These are phyloP conservation scores for Leccinum incarnatum DNA, from an alignment of 768 basidiomycete species.

Conservation along the genomic window DNA sequence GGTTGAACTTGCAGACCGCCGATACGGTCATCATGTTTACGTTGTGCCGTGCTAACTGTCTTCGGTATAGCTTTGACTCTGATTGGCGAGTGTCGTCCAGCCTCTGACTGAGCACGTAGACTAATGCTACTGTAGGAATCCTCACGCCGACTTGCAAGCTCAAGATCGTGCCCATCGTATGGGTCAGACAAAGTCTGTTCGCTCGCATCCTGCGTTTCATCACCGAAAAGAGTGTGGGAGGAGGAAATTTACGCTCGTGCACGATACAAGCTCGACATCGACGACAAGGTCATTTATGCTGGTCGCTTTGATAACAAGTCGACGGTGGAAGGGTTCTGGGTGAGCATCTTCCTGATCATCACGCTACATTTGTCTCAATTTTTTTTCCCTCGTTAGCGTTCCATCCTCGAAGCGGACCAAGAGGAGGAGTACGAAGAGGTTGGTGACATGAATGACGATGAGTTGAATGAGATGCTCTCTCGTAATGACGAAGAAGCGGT, in stretches of 20 bases:
- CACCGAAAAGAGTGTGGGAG: constrained; percentile 94
- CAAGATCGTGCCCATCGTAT: constrained; percentile 99
- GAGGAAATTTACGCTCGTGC: constrained; percentile 97
- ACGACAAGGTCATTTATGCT: constrained; percentile 98
- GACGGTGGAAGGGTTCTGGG: constrained; percentile 90
- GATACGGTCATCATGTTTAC: constrained; percentile 86
- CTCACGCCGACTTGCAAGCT: constrained; percentile 97
- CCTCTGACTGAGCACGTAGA: background rate
- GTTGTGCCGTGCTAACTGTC: constrained; percentile 6
- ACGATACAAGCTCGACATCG: constrained; percentile 94
- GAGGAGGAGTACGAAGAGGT: constrained; percentile 88
- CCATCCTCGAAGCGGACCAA: constrained; percentile 86
- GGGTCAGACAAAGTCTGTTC: constrained; percentile 96
- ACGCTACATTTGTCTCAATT: background rate
- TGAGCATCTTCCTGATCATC: constrained; percentile 34
- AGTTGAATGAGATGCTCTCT: constrained; percentile 89
- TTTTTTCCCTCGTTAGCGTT: constrained; percentile 52
- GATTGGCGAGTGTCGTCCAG: constrained; percentile 49
- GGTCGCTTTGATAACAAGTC: constrained; percentile 99
- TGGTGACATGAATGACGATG: constrained; percentile 93
- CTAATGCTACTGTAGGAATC: constrained; percentile 63
- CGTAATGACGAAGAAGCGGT: constrained; percentile 75
- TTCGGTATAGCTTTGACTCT: constrained; percentile 61
- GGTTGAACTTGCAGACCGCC: constrained; percentile 92
- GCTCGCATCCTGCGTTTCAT: constrained; percentile 87